Evolutionary conservation across 2,329 filamentous ascomycete species (phyloP).

Genomic region (Arthrobotrys entomopaga): DNA sequence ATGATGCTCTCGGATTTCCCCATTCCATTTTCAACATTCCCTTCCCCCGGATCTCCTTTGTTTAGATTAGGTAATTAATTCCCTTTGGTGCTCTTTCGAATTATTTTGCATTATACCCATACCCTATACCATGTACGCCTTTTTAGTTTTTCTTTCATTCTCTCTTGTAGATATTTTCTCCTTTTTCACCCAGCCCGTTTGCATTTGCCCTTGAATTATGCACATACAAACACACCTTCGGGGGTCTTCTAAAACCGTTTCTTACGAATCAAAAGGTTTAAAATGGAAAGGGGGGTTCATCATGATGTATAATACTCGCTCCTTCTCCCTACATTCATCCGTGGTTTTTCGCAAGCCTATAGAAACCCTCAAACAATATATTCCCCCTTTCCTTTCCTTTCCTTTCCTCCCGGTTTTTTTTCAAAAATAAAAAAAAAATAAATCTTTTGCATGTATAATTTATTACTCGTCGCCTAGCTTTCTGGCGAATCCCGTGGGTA

Average conservation of each 20-base stretch:
- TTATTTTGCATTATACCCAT: slow-evolving; percentile 52
- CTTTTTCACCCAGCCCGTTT: background rate
- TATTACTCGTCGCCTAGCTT: slow-evolving; percentile 15
- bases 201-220: slow-evolving; percentile 15
- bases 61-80: slow-evolving; percentile 40
- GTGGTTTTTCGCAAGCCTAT: background rate
- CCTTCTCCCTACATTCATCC: background rate
- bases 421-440: background rate
- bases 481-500: slow-evolving; percentile 4
- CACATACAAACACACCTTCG: slow-evolving; percentile 21
- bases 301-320: background rate
- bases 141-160: slow-evolving; percentile 47
- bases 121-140: slow-evolving; percentile 41
- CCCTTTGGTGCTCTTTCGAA: slow-evolving; percentile 34
- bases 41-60: slow-evolving; percentile 32
- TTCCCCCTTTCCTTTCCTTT: background rate
- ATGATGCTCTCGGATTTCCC: slow-evolving; percentile 30
- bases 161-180: slow-evolving; percentile 51
- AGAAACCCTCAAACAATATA: background rate
- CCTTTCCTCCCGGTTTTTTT: slow-evolving; percentile 3
- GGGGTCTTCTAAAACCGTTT: slow-evolving; percentile 12
- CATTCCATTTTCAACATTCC: slow-evolving; percentile 6
- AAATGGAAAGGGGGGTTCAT: background rate
- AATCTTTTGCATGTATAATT: slow-evolving; percentile 28
- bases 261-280: slow-evolving; percentile 13